phyloP scores from a whole-genome alignment of 2,329 filamentous ascomycete species.

The Pleochaeta shiraiana region DNA sequence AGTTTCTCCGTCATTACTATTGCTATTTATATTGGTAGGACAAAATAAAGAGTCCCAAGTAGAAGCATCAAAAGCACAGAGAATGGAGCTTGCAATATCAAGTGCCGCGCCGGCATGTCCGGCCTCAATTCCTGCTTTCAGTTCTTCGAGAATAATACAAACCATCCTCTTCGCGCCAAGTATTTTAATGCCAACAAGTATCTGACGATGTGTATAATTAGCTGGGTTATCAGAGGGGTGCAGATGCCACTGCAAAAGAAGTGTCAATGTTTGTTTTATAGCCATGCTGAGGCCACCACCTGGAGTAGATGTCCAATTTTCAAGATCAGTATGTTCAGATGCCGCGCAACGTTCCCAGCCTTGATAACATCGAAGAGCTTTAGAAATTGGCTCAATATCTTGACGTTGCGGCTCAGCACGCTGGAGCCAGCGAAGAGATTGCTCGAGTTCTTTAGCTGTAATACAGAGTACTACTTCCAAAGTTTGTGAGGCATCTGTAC shows the following conservation, averaged over 20 bases:
- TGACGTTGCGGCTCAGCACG: constrained; percentile 42
- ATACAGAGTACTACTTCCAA: constrained; percentile 49
- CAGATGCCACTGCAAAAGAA: constrained; percentile 43
- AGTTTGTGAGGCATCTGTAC: constrained; percentile 41
- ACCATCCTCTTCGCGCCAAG: constrained; percentile 40
- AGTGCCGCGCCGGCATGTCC: constrained; percentile 39
- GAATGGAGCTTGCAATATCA: constrained; percentile 44
- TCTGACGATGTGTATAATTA: constrained; percentile 49
- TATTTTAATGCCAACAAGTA: constrained; percentile 37
- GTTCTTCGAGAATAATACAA: constrained; percentile 40
- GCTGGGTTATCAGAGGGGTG: constrained; percentile 34
- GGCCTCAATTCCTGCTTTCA: constrained; percentile 36
- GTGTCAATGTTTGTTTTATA: constrained; percentile 37
- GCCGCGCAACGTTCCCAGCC: constrained; percentile 36
- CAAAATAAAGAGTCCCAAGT: constrained; percentile 14
- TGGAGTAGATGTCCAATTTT: constrained; percentile 38
- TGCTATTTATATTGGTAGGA: constrained; percentile 6
- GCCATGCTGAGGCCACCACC: constrained; percentile 33
- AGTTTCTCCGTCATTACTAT: not conserved
- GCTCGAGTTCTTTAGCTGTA: constrained; percentile 45
- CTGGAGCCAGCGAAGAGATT: constrained; percentile 43
- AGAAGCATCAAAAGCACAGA: constrained; percentile 39
- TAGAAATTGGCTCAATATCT: constrained; percentile 46
- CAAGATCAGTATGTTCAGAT: constrained; percentile 42
- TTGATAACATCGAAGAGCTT: constrained; percentile 37